A percentile compares a stretch with the other conserved stretches of the same genome.
Evolutionary conservation across 1,284 basidiomycete genomes (phyloP).

Genomic region (Fomitopsis pinicola): DNA sequence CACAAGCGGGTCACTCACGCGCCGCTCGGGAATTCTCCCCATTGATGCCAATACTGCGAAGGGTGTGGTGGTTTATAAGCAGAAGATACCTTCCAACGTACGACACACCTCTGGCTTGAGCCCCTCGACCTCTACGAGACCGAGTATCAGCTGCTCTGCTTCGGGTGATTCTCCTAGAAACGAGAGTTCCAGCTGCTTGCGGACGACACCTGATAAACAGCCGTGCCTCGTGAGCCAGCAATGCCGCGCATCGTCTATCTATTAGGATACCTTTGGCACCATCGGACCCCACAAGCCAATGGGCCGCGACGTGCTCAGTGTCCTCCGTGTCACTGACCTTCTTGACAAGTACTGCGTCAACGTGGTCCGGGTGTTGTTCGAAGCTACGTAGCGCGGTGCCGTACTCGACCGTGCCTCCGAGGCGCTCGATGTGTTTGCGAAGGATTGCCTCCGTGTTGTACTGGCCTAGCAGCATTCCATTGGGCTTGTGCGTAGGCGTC

Average conservation of each 20-base stretch:
- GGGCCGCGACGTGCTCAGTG: slow-evolving; percentile 6
- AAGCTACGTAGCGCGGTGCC: slow-evolving; percentile 22
- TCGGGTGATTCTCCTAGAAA: slow-evolving; percentile 30
- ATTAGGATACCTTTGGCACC: slow-evolving; percentile 26
- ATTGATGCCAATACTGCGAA: slow-evolving; percentile 14
- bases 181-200: slow-evolving; percentile 25
- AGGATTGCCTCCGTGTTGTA: slow-evolving; percentile 23
- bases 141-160: slow-evolving; percentile 20
- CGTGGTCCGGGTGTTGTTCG: slow-evolving; percentile 19
- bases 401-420: slow-evolving; percentile 23
- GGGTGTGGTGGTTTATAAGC: no score
- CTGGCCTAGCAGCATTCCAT: slow-evolving; percentile 21
- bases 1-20: no score
- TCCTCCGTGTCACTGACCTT: neutral
- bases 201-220: slow-evolving; percentile 17
- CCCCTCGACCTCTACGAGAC: slow-evolving; percentile 26
- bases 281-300: slow-evolving; percentile 30
- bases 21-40: slow-evolving; percentile 16
- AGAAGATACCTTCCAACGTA: no score
- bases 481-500: slow-evolving; percentile 4
- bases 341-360: slow-evolving; percentile 11
- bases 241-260: neutral
- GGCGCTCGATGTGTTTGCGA: slow-evolving; percentile 20
- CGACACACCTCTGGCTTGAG: slow-evolving; percentile 3
- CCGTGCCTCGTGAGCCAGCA: slow-evolving; percentile 8